These are phyloP conservation scores for Penicillium cinerascens DNA, from an alignment of 495 filamentous ascomycete genomes.

Conservation along the genomic window DNA sequence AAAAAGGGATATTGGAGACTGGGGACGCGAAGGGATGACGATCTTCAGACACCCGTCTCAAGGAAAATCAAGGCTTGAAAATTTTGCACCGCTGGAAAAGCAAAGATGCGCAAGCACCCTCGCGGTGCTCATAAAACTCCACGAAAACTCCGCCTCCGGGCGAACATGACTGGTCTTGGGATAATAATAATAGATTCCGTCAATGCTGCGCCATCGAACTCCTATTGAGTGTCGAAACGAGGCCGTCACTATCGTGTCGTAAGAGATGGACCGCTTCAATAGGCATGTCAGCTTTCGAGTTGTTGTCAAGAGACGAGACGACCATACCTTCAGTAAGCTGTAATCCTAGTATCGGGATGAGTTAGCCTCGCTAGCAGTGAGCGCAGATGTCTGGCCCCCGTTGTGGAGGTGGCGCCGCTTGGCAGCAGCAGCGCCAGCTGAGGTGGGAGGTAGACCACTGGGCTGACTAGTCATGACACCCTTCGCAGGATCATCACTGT, in stretches of 20 bases:
- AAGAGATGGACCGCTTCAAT: background rate
- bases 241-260: conserved; percentile 4
- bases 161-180: conserved; percentile 1
- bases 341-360: conserved; percentile 11
- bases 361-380: conserved; percentile 8
- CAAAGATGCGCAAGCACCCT: conserved; percentile 14
- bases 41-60: background rate
- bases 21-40: too few species aligned
- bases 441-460: conserved; percentile 13
- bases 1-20: conserved; percentile 3
- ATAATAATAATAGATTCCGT: background rate
- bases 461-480: conserved; percentile 17
- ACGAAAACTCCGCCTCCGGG: conserved; percentile 13
- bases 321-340: conserved; percentile 10
- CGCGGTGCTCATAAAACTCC: conserved; percentile 14
- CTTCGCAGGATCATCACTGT: conserved; percentile 21
- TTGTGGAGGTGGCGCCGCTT: conserved; percentile 1
- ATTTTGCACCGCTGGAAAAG: conserved; percentile 21
- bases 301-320: background rate
- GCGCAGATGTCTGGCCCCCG: background rate
- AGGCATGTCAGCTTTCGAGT: background rate
- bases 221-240: conserved; percentile 3
- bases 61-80: conserved; percentile 11
- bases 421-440: conserved; percentile 8
- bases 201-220: conserved; percentile 9